phyloP scores from a whole-genome alignment of 2,329 filamentous ascomycete species.

The Beauveria brongniartii region DNA sequence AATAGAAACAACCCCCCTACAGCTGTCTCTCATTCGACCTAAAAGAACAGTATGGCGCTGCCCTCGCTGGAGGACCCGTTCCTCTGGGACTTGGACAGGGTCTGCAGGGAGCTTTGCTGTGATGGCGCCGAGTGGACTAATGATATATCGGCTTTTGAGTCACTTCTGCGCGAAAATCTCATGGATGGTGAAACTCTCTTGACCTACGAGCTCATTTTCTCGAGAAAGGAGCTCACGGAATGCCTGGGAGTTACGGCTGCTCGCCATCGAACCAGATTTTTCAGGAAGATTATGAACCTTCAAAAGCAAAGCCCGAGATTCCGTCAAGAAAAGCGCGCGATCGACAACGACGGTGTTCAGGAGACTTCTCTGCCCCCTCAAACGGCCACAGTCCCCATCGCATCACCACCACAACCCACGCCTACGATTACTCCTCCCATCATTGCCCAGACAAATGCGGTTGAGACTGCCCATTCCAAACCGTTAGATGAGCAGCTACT shows the following conservation, averaged over 20 bases:
- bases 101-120: slow-evolving; percentile 59
- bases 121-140: slow-evolving; percentile 40
- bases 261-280: slow-evolving; percentile 50
- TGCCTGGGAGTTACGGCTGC: slow-evolving; percentile 50
- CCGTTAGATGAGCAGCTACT: neutral
- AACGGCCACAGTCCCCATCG: neutral
- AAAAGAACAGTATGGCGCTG: slow-evolving; percentile 17
- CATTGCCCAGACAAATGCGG: neutral
- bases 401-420: neutral
- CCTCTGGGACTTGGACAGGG: slow-evolving; percentile 60
- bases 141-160: slow-evolving; percentile 43
- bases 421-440: neutral
- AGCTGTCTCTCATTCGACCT: neutral
- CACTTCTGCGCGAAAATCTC: slow-evolving; percentile 49
- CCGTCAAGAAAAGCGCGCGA: slow-evolving; percentile 7
- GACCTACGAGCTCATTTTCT: slow-evolving; percentile 42
- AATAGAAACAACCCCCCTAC: neutral
- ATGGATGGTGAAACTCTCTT: slow-evolving; percentile 60
- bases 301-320: slow-evolving; percentile 44
- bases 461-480: neutral
- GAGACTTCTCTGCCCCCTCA: neutral
- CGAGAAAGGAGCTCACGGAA: slow-evolving; percentile 39
- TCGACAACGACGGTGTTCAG: neutral
- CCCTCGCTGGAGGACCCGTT: slow-evolving; percentile 54
- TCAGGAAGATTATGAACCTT: slow-evolving; percentile 49